Evolutionary conservation across 2,329 filamentous ascomycete species (phyloP).

Genomic region (Colletotrichum australisinense): DNA sequence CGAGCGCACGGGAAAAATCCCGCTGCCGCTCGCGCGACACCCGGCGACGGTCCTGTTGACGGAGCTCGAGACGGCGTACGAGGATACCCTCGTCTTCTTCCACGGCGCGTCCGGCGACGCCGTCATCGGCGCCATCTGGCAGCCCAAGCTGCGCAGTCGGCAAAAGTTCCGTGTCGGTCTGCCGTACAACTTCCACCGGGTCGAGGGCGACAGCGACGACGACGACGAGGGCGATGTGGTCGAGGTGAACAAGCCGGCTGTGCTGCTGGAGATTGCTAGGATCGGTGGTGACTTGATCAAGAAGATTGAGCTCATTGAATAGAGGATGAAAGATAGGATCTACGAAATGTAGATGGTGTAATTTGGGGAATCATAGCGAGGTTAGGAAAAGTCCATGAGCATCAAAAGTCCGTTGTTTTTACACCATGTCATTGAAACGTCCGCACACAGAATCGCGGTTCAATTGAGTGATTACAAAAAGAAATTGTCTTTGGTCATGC

Average conservation of each 20-base stretch:
- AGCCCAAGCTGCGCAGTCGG: slow-evolving; percentile 59
- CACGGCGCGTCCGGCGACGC: slow-evolving; percentile 68
- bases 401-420: background rate
- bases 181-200: slow-evolving; percentile 65
- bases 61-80: slow-evolving; percentile 76
- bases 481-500: slow-evolving; percentile 27
- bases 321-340: slow-evolving; percentile 20
- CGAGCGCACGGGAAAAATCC: slow-evolving; percentile 59
- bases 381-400: background rate
- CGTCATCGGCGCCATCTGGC: slow-evolving; percentile 70
- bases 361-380: slow-evolving; percentile 2
- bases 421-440: too few relatives aligned
- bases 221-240: slow-evolving; percentile 59
- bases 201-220: slow-evolving; percentile 41
- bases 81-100: slow-evolving; percentile 82
- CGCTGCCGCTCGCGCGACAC: slow-evolving; percentile 65
- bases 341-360: background rate
- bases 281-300: slow-evolving; percentile 76
- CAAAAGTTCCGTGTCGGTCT: slow-evolving; percentile 78
- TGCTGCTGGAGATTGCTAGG: slow-evolving; percentile 79
- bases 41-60: slow-evolving; percentile 71
- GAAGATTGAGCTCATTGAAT: slow-evolving; percentile 65
- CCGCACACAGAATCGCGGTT: background rate
- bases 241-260: slow-evolving; percentile 73
- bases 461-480: background rate